Evolutionary conservation across 129 eudicot genomes (phyloP), one percentile per base, ranked within the genome.

Genomic region (Artemisia tridentata): DNA sequence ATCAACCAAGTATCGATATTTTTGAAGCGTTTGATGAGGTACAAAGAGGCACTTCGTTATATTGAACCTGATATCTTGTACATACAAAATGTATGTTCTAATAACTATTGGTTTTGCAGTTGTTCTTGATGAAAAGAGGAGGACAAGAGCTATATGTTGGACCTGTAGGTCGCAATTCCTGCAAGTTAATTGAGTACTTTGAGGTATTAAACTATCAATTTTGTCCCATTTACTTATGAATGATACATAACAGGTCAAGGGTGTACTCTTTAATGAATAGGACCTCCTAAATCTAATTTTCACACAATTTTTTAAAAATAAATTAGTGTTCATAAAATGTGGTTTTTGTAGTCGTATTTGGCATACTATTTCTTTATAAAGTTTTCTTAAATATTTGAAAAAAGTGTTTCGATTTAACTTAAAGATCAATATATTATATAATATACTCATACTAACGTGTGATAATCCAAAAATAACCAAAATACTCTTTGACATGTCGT

Each of bases 61-160:
- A 20, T 20, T 20, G 23, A 20, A 57, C 55, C 12, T 14, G 46
- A 31, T 41, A 7, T 29, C 19, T 23, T 43, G n/a, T 49, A 2
- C 6, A 7, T 71, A 56, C 12, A 15, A 57, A 56, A 54, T 16
- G 17, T 25, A 49, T 51, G 41, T 48, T 67, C 18, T 75, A 68
- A 49, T 11, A 20, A 58, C 5, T 13, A 18, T n/a, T 4, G 75
- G 17, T 49, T 61, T 81, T 81, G 76, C 85, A 91, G 97, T 74
- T 91, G 19, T 84, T 91, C 72, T 78, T 91, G 74, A 79, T 91
- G 92, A 88, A 91, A 82, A 81, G 95, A 12, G 97, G 97, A 55
- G 97, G 97, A 21, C 76, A 81, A 75, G 95, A 87, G 68, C 73
- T 91, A 55, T 91, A 88, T 47, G 97, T 82, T 14, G 97, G 97